Percentiles rank a stretch among this genome's conserved stretches.
Evolutionary conservation across 345 rosid genomes (phyloP).

Genomic region (Pugionium dolabratum): DNA sequence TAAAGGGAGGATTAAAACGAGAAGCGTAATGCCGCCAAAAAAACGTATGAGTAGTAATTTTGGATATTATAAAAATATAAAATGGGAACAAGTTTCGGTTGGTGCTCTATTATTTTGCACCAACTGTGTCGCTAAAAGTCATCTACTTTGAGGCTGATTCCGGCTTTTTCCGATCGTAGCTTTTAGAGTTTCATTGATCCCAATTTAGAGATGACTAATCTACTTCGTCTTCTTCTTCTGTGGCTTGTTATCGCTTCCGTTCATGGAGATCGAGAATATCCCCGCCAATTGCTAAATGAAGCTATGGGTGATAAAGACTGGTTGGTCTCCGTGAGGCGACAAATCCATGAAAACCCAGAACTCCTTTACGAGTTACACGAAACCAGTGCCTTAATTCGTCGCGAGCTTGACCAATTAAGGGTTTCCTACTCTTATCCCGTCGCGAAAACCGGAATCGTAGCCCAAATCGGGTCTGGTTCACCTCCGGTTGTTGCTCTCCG

Average conservation of each 20-base stretch:
- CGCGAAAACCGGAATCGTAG: slow-evolving; percentile 73
- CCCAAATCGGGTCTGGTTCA: slow-evolving; percentile 69
- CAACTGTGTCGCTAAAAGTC: too few species aligned
- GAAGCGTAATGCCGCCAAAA: too few species aligned
- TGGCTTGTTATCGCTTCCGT: neutral
- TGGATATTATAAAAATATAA: too few species aligned
- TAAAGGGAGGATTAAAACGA: too few species aligned
- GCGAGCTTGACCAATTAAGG: slow-evolving; percentile 58
- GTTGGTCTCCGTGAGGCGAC: slow-evolving; percentile 64
- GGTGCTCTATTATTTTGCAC: too few species aligned
- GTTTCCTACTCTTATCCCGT: slow-evolving; percentile 62
- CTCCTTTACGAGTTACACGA: slow-evolving; percentile 66
- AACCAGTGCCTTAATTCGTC: slow-evolving; percentile 72
- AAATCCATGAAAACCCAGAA: slow-evolving; percentile 86
- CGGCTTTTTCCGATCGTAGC: too few species aligned
- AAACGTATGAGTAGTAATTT: too few species aligned
- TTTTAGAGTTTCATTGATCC: too few species aligned
- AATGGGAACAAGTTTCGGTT: too few species aligned
- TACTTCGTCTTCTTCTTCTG: neutral
- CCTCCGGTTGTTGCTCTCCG: slow-evolving; percentile 76
- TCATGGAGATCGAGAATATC: slow-evolving; percentile 37
- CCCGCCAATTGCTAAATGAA: slow-evolving; percentile 42
- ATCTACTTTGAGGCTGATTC: too few species aligned
- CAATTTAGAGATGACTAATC: too few species aligned
- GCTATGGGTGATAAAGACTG: slow-evolving; percentile 57